Conservation (phyloP, 768 basidiomycete genomes). For the Vararia minispora region DNA sequence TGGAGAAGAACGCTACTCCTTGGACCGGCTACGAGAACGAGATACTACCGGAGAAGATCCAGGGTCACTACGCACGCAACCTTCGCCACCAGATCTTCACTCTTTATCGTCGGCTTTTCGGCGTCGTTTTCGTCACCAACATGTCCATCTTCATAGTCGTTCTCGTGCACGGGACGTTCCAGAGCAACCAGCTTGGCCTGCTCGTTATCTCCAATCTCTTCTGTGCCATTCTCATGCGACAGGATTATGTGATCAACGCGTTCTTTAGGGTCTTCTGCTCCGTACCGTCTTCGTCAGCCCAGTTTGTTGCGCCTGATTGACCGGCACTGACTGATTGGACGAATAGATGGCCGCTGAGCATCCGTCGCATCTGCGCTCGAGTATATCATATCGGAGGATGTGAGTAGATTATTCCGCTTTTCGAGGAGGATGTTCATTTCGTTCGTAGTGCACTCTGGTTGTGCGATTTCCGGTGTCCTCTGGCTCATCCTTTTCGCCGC, state of each 20-base stretch:
- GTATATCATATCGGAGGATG: slow-evolving; percentile 49
- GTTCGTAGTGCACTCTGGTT: slow-evolving; percentile 38
- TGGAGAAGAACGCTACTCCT: slow-evolving; percentile 16
- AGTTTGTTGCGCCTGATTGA: not conserved
- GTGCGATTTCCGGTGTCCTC: slow-evolving; percentile 39
- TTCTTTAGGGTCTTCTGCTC: slow-evolving; percentile 43
- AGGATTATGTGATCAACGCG: slow-evolving; percentile 48
- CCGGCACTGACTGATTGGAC: slow-evolving; percentile 3
- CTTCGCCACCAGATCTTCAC: slow-evolving; percentile 44
- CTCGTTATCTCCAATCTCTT: slow-evolving; percentile 34
- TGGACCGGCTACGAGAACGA: slow-evolving; percentile 47
- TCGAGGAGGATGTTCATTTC: not conserved
- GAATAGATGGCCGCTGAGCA: slow-evolving; percentile 40
- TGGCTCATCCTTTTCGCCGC: slow-evolving; percentile 42
- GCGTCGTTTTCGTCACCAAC: slow-evolving; percentile 40
- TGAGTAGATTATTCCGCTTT: slow-evolving; percentile 12
- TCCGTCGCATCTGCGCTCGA: slow-evolving; percentile 41
- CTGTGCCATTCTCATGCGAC: slow-evolving; percentile 30
- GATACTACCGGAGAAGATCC: slow-evolving; percentile 36
- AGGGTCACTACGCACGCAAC: slow-evolving; percentile 38
- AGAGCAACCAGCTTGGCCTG: slow-evolving; percentile 22
- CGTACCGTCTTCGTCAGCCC: slow-evolving; percentile 35
- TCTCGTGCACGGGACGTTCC: slow-evolving; percentile 22
- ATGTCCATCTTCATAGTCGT: slow-evolving; percentile 34
- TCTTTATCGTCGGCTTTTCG: slow-evolving; percentile 45